Conservation (phyloP, 495 filamentous ascomycete species). For the Penicillium angulare region DNA sequence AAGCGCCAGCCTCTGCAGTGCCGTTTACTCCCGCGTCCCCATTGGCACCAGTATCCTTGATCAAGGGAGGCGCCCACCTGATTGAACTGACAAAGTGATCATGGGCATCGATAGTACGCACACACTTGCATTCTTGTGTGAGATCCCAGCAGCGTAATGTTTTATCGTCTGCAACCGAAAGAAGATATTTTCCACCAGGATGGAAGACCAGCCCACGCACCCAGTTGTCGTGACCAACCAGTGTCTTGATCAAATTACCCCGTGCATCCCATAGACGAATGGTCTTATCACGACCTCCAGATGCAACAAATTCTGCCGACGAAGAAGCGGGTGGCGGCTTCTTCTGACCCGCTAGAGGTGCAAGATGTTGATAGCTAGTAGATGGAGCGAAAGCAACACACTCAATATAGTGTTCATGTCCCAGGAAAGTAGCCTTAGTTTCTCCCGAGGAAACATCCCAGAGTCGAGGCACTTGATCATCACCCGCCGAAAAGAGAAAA, state of each 20-base stretch:
- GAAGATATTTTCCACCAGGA: conserved; percentile 87
- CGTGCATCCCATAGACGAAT: conserved; percentile 89
- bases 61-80: conserved; percentile 83
- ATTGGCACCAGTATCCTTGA: conserved; percentile 46
- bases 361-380: conserved; percentile 71
- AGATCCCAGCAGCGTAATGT: conserved; percentile 95
- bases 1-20: conserved; percentile 4
- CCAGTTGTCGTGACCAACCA: conserved; percentile 96
- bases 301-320: conserved; percentile 86
- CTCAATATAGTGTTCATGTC: conserved; percentile 87
- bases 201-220: conserved; percentile 86
- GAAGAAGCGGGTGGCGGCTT: conserved; percentile 68
- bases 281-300: conserved; percentile 85
- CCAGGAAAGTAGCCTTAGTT: conserved; percentile 75
- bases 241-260: conserved; percentile 82
- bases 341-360: conserved; percentile 78
- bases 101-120: conserved; percentile 79
- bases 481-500: conserved; percentile 81
- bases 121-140: conserved; percentile 83
- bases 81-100: conserved; percentile 86
- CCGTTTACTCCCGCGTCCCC: conserved; percentile 34
- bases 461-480: conserved; percentile 76
- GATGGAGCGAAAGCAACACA: conserved; percentile 89
- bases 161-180: conserved; percentile 87
- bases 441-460: conserved; percentile 77